Base-by-base conservation (phyloP, 164 flowering plant genomes). In the Berberis thunbergii region DNA sequence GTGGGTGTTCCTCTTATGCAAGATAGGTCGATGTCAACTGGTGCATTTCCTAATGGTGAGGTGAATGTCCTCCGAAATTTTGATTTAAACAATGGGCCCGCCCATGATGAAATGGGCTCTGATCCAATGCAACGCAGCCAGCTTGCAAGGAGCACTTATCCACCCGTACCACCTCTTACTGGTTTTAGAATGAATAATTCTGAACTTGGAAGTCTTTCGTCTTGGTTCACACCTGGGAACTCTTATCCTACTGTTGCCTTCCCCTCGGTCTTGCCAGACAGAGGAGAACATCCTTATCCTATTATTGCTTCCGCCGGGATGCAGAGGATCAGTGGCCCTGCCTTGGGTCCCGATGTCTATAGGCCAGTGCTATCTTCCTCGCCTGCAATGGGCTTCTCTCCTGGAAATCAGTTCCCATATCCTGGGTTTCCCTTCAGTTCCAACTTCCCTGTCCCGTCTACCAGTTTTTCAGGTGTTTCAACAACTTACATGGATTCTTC, bases 1-100 rank as follows among this genome's bases (percentile, higher is more conserved):
- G 11, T 77, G 54, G 88, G 82, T 46, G 65, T 73, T 49, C 59
- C 77, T 1, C 46, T 73, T 53, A 60, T 72, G 72, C 64, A 78
- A 1, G 64, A 48, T 38, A 73, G 67, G 58, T 65, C 81, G 3
- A 64, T 78, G 43, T 63, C 72, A 56, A 72, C 84, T 4, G 59
- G 73, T 62, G 78, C 72, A 44, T 54, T 73, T 41, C 69, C 83
- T 39, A 78, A 73, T 75, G 77, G 81, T 59, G 89, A 77, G 65
- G 72, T 63, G n/a, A 79, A 74, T 67, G 75, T 54, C 46, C 54
- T 66, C 49, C 80, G 95, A 75, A 80, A 86, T 69, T 91, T 94
- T 66, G 97, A 91, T 81, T 77, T 91, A 77, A 94, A 94, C 67
- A 73, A 86, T 80, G 97, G 97, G 1, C 96, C 97, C 13, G 71